Evolutionary conservation across 257 asterid species (phyloP), one percentile per base, ranked within the genome.

Genomic region (Coffea eugenioides): DNA sequence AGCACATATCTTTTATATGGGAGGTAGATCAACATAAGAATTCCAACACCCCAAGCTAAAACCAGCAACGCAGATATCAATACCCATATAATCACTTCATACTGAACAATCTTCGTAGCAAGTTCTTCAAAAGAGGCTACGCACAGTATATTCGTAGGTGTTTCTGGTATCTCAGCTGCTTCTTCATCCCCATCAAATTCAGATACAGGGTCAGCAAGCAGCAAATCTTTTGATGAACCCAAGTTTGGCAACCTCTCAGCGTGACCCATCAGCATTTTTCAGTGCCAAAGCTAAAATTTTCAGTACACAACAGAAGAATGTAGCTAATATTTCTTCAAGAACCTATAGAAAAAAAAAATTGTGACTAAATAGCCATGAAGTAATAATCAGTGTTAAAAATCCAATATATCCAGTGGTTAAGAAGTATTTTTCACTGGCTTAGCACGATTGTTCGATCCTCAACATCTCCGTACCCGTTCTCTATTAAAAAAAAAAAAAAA

Each of bases 41-140:
- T 85, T 81, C 97, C 97, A 73, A 92, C 57, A 8, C 96, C 96
- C 93, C 97, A 91, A 56, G 97, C 96, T 81, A 92, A 82, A 81
- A 92, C 89, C 80, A 92, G 92, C 76, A 91, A 73, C 65, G 87
- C 78, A 36, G 97, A 92, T 88, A 92, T 87, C 49, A 87, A 89
- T 54, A 90, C 85, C 96, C 97, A 92, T 78, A 92, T 86, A 72
- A 91, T 77, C 6, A 87, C 90, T 75, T 92, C 93, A 48, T 92
- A 91, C 79, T 78, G 84, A 82, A 92, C 82, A 84, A 84, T 77
- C 73, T 87, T 80, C 20, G 88, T 71, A 8, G 90, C 85, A 62
- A 91, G 88, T 65, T 91, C 96, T 77, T 87, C 90, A 65, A 91
- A 92, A 13, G 97, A 91, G 69, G 93, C 94, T 61, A 82, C 61